Evolutionary conservation across 164 flowering plant species (phyloP).

Genomic region (Liriodendron chinense): DNA sequence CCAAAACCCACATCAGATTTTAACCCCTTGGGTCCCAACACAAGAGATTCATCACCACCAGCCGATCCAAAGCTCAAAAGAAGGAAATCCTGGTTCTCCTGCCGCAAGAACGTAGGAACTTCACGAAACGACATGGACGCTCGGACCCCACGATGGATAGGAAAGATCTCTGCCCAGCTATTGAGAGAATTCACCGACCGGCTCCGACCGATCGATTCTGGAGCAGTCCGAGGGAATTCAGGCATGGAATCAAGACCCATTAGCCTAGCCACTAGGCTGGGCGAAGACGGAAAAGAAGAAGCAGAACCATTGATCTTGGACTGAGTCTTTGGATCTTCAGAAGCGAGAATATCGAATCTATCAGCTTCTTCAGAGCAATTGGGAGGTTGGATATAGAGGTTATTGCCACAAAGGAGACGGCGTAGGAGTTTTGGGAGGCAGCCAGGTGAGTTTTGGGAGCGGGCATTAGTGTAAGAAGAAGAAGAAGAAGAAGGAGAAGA

Average conservation of each 20-base stretch:
- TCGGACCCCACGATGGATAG: conserved; percentile 40
- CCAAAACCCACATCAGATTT: conserved; percentile 27
- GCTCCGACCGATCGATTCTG: conserved; percentile 40
- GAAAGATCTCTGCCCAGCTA: conserved; percentile 33
- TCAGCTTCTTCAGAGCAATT: conserved; percentile 19
- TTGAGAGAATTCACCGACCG: conserved; percentile 58
- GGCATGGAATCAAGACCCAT: conserved; percentile 72
- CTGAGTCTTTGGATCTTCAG: neutral
- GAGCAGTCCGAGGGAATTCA: neutral
- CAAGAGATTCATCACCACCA: conserved; percentile 16
- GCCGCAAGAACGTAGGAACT: conserved; percentile 24
- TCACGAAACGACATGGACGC: conserved; percentile 67
- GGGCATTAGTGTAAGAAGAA: conserved; percentile 3
- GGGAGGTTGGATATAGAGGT: conserved; percentile 37
- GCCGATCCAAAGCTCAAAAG: conserved; percentile 54
- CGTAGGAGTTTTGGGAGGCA: conserved; percentile 41
- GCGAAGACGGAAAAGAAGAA: conserved; percentile 8
- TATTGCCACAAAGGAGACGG: conserved; percentile 42
- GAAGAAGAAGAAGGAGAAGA: conserved; percentile 10
- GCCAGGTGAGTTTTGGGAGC: conserved; percentile 21
- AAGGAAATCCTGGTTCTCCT: conserved; percentile 30
- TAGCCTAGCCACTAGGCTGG: conserved; percentile 54
- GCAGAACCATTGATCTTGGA: conserved; percentile 12
- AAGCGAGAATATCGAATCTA: neutral
- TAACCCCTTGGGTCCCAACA: conserved; percentile 14